These are phyloP conservation scores for Aspergillus hiratsukae DNA, from an alignment of 2,329 filamentous ascomycete species.

Conservation along the genomic window DNA sequence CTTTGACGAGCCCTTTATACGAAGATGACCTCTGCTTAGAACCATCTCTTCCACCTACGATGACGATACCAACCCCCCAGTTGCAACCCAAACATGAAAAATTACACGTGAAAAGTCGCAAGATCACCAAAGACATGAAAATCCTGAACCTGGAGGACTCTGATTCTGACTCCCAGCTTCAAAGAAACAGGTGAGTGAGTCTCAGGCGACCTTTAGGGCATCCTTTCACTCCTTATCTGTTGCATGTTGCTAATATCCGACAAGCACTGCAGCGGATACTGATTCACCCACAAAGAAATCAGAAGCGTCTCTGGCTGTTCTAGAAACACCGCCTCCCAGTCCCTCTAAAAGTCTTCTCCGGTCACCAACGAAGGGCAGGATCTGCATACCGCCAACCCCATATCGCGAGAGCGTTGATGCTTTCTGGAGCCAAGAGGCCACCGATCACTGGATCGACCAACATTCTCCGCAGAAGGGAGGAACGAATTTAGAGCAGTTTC, in stretches of 20 bases:
- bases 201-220: neutral
- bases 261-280: constrained; percentile 4
- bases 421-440: constrained; percentile 51
- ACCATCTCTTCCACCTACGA: constrained; percentile 15
- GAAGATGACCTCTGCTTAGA: constrained; percentile 17
- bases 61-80: constrained; percentile 12
- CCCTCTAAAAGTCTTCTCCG: constrained; percentile 40
- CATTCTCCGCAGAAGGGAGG: constrained; percentile 47
- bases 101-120: constrained; percentile 18
- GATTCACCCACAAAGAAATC: constrained; percentile 9
- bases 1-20: constrained; percentile 6
- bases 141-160: constrained; percentile 18
- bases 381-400: constrained; percentile 47
- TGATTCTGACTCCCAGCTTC: constrained; percentile 16
- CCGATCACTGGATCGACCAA: constrained; percentile 53
- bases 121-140: constrained; percentile 20
- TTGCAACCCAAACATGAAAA: constrained; percentile 13
- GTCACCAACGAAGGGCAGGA: constrained; percentile 46
- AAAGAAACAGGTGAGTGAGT: constrained; percentile 18
- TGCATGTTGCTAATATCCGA: constrained; percentile 7
- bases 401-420: constrained; percentile 48
- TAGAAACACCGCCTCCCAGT: constrained; percentile 41
- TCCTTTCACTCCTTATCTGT: neutral
- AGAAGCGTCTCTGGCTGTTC: constrained; percentile 4
- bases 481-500: constrained; percentile 12